These are phyloP conservation scores for Helianthus annuus DNA, from an alignment of 129 eudicot species.

Conservation along the genomic window DNA sequence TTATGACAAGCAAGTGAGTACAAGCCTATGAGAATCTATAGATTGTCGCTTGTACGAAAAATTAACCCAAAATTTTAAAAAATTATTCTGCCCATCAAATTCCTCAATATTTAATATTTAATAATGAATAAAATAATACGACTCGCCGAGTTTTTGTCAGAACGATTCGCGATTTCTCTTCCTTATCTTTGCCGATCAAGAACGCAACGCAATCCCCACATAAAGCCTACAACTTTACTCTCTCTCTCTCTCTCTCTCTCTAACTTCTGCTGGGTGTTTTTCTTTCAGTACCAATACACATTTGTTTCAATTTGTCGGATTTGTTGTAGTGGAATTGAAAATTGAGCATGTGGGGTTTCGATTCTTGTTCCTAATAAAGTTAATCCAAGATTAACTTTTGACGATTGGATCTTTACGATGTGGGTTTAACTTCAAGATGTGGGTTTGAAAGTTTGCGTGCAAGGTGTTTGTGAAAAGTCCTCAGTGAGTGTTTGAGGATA, in stretches of 20 bases:
- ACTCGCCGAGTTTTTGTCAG: slow-evolving; percentile 34
- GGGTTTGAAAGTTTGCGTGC: slow-evolving; percentile 20
- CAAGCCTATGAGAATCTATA: slow-evolving; percentile 29
- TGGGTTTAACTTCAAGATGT: slow-evolving; percentile 22
- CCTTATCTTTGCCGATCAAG: slow-evolving; percentile 47
- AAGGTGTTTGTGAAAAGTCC: slow-evolving; percentile 29
- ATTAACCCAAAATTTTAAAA: not conserved
- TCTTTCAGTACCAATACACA: not conserved
- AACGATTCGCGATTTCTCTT: slow-evolving; percentile 23
- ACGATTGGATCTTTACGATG: not conserved
- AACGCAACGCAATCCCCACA: slow-evolving; percentile 38
- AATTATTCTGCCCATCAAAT: not conserved
- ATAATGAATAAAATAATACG: not conserved
- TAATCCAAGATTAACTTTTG: not conserved
- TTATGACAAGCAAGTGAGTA: not conserved
- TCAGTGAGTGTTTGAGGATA: slow-evolving; percentile 12
- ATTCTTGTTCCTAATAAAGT: slow-evolving; percentile 6
- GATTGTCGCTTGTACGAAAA: slow-evolving; percentile 30
- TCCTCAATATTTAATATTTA: slow-evolving; percentile 20
- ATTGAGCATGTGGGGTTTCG: not conserved
- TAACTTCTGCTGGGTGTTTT: not conserved
- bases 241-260: not conserved
- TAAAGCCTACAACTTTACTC: slow-evolving; percentile 19
- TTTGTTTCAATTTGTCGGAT: not conserved
- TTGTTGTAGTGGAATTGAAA: not conserved